Conservation (phyloP, 169 alveolate genomes). For the Plasmodium coatneyi region DNA sequence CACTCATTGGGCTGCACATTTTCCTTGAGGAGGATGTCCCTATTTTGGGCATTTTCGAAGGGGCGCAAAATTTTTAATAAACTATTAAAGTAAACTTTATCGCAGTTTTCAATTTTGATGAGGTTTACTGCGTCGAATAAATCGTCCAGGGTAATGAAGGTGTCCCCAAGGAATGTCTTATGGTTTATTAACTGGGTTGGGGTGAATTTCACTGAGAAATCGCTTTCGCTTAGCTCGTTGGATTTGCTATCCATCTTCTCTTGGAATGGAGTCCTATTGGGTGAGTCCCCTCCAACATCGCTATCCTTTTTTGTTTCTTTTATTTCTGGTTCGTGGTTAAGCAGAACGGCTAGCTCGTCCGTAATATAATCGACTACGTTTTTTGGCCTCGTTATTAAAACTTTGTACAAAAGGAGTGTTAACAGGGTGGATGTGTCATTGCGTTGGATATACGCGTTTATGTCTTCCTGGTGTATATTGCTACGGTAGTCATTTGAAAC, state of each 20-base stretch:
- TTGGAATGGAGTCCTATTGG: background rate
- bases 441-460: slow-evolving; percentile 10
- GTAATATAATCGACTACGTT: slow-evolving; percentile 21
- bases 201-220: background rate
- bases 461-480: slow-evolving; percentile 8
- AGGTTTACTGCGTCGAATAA: slow-evolving; percentile 25
- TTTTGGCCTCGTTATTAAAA: slow-evolving; percentile 36
- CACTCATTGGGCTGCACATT: slow-evolving; percentile 22
- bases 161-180: slow-evolving; percentile 11
- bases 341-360: slow-evolving; percentile 11
- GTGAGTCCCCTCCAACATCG: background rate
- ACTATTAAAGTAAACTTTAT: slow-evolving; percentile 37
- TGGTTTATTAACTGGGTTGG: slow-evolving; percentile 6
- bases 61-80: slow-evolving; percentile 34
- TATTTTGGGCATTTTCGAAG: slow-evolving; percentile 36
- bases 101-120: slow-evolving; percentile 60
- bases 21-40: slow-evolving; percentile 17
- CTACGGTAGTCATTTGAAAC: background rate
- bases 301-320: background rate
- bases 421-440: slow-evolving; percentile 17
- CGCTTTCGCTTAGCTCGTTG: background rate
- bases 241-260: background rate
- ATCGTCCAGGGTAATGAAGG: slow-evolving; percentile 16
- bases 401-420: slow-evolving; percentile 33
- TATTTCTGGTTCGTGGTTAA: background rate